phyloP scores from a whole-genome alignment of 352 stramenopile genomes.

The Aphanomyces invadans region DNA sequence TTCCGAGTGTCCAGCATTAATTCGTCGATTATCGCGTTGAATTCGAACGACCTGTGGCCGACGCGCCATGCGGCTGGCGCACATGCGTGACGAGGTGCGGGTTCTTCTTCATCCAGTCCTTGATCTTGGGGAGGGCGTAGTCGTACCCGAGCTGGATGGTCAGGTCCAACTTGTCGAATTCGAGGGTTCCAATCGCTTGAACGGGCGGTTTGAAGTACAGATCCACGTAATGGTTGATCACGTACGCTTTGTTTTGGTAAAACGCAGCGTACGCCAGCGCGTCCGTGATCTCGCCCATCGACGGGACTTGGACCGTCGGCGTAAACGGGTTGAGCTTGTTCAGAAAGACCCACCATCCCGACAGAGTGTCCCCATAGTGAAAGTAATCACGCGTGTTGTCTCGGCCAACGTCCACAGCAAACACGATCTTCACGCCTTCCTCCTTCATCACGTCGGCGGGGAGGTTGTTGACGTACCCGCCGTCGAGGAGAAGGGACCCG shows the following conservation, averaged over 20 bases:
- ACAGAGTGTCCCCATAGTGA: conserved; percentile 71
- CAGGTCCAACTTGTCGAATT: conserved; percentile 90
- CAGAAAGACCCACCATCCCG: conserved; percentile 87
- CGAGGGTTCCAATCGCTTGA: conserved; percentile 81
- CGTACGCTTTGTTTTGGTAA: conserved; percentile 81
- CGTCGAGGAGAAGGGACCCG: conserved; percentile 81
- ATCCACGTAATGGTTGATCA: conserved; percentile 79
- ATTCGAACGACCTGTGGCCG: no score
- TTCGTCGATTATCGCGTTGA: background rate
- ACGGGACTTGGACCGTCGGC: conserved; percentile 81
- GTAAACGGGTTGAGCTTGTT: conserved; percentile 87
- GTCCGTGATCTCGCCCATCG: conserved; percentile 87
- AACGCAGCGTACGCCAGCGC: conserved; percentile 85
- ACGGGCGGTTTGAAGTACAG: conserved; percentile 86
- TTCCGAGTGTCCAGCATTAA: background rate
- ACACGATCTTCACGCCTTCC: conserved; percentile 83
- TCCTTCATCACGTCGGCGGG: conserved; percentile 88
- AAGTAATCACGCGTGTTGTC: conserved; percentile 68
- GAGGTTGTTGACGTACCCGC: conserved; percentile 92
- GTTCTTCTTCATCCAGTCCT: conserved; percentile 21
- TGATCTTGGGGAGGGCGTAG: conserved; percentile 51
- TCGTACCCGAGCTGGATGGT: conserved; percentile 83
- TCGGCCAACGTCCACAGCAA: conserved; percentile 86
- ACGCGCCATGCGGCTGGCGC: no score
- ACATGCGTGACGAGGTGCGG: conserved; percentile 11